phyloP scores from a whole-genome alignment of 768 basidiomycete species.

The Suillus subaureus region DNA sequence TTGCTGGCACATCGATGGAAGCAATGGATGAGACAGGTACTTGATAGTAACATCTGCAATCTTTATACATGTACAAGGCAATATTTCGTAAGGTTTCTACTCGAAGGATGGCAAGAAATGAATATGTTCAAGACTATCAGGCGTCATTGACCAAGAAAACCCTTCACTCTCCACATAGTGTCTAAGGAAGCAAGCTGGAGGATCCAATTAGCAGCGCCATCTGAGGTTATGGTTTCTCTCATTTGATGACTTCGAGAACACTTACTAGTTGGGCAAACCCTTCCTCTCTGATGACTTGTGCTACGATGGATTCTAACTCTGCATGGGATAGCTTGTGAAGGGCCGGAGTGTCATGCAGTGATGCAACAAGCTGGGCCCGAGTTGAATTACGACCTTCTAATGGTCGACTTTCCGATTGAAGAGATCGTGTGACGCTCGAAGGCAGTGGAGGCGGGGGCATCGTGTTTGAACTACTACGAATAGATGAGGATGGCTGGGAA shows the following conservation, averaged over 20 bases:
- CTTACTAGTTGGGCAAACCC: slow-evolving; percentile 77
- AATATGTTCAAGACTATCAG: neutral
- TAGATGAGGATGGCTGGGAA: slow-evolving; percentile 34
- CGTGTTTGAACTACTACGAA: slow-evolving; percentile 19
- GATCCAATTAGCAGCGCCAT: slow-evolving; percentile 8
- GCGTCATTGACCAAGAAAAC: slow-evolving; percentile 30
- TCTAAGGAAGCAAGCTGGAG: slow-evolving; percentile 56
- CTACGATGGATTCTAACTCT: slow-evolving; percentile 59
- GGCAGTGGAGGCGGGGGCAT: slow-evolving; percentile 36
- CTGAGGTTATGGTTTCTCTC: neutral
- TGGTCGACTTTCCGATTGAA: neutral
- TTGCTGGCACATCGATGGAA: slow-evolving; percentile 48
- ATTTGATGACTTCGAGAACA: neutral
- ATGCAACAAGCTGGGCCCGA: slow-evolving; percentile 33
- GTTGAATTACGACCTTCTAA: slow-evolving; percentile 8
- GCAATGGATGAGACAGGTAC: slow-evolving; percentile 23
- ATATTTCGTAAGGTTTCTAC: neutral
- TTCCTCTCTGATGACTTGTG: slow-evolving; percentile 69
- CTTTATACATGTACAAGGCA: neutral
- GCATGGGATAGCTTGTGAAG: slow-evolving; percentile 56
- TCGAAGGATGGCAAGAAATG: slow-evolving; percentile 2
- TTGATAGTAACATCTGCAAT: neutral
- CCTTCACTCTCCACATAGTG: slow-evolving; percentile 54
- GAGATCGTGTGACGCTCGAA: slow-evolving; percentile 13
- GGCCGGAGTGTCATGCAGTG: slow-evolving; percentile 45